phyloP scores from a whole-genome alignment of 2,329 filamentous ascomycete genomes.

The Sporothrix schenckii region DNA sequence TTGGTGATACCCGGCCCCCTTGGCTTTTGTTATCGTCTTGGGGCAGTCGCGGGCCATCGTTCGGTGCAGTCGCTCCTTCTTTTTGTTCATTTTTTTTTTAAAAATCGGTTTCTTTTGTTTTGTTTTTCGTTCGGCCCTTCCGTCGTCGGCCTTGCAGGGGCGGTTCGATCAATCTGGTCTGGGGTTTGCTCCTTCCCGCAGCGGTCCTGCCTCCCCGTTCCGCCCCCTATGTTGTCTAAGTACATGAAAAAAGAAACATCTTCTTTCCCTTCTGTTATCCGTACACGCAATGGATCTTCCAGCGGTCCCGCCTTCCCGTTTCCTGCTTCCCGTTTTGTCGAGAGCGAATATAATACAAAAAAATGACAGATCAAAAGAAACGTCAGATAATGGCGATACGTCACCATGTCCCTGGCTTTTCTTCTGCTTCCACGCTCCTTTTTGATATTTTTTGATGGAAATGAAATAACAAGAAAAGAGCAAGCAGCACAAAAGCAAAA shows the following conservation, averaged over 20 bases:
- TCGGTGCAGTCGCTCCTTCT: conserved; percentile 2
- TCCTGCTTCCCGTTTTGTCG: neutral
- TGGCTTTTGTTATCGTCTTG: conserved; percentile 14
- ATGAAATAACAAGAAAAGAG: neutral
- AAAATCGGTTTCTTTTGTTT: neutral
- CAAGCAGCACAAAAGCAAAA: neutral
- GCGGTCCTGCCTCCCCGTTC: neutral
- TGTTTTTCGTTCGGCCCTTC: neutral
- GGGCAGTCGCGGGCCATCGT: neutral
- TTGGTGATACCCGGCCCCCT: neutral
- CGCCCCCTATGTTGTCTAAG: conserved; percentile 2
- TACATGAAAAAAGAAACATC: neutral
- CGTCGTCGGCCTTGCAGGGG: conserved; percentile 3
- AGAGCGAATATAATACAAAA: conserved; percentile 23
- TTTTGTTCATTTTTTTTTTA: neutral
- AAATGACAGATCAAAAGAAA: neutral
- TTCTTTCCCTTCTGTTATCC: neutral
- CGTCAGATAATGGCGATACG: neutral
- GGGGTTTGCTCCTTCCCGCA: conserved; percentile 14
- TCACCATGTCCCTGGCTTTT: neutral
- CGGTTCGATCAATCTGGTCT: neutral
- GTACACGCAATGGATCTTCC: neutral
- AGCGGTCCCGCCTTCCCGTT: neutral
- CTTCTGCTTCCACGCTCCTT: neutral
- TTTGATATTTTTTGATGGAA: neutral